Evolutionary conservation across 345 rosid genomes (phyloP), one percentile per base, ranked within the genome.

Genomic region (Linum trigynum): DNA sequence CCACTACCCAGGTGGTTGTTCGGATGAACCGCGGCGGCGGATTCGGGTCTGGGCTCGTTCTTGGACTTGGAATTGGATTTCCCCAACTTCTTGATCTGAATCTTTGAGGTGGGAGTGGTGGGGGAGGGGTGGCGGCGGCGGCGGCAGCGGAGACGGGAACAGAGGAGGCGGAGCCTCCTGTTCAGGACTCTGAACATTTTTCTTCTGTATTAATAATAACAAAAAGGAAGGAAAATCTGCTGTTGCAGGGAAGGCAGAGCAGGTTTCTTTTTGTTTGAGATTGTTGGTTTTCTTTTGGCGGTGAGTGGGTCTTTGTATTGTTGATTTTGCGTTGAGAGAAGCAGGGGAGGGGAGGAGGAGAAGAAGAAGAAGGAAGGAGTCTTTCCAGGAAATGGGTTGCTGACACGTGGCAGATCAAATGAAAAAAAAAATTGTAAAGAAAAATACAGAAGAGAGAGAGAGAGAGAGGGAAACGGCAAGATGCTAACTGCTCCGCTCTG

Each of bases 141-240:
- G 45, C 85, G 88, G 84, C 92, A 84, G 71, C 82, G 83, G 80
- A 90, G 80, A 66, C 84, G 84, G 70, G 77, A 57, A 67, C 76
- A 82, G 69, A 89, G 82, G 67, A 79, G 78, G 59, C 80, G 70
- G 80, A 85, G 71, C 55, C 76, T 71, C 66, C 61, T 71, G 78
- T 71, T 70, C 59, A 85, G 79, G 77, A 81, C n/a, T 53, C 66
- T 78, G 51, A 90, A 66, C 98, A 92, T 89, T 38, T 66, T 60
- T 35, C 39, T 69, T 64, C 45, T 42, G 8, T n/a, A 17, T 23
- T 23, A 23, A 23, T 23, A 23, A 23, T 23, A 23, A 23, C 32
- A 23, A 23, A 23, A 23, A 23, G 32, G 32, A 23, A 1, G 36
- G 68, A 32, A 45, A 72, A 68, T 50, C 39, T 68, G 69, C 0